phyloP scores from a whole-genome alignment of 129 eudicot species.

The Pulicaria dysenterica region DNA sequence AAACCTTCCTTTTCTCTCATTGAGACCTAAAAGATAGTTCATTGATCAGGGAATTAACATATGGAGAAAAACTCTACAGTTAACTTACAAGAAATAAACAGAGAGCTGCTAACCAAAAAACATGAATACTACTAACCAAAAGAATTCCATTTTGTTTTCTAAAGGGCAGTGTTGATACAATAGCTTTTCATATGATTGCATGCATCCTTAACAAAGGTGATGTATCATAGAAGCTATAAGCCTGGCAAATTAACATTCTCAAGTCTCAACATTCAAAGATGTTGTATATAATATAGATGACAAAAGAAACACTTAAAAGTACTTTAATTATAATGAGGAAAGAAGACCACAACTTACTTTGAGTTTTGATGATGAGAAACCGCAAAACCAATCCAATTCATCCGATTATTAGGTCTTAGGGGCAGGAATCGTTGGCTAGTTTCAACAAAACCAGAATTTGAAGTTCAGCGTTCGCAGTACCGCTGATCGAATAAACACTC shows the following conservation, averaged over 20 bases:
- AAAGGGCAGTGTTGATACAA: not conserved
- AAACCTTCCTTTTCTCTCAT: not conserved
- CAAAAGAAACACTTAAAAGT: not conserved
- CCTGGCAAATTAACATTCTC: not conserved
- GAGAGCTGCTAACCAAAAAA: constrained; percentile 5
- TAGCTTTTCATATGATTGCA: not conserved
- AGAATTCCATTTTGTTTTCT: constrained; percentile 1
- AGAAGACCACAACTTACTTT: constrained; percentile 49
- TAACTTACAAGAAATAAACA: constrained; percentile 18
- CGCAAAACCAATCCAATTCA: constrained; percentile 99
- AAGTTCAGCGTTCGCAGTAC: too few relatives aligned
- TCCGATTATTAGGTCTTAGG: constrained; percentile 94
- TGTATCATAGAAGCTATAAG: not conserved
- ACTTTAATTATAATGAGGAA: constrained; percentile 8
- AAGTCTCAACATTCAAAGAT: not conserved
- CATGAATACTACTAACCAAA: not conserved
- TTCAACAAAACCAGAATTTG: constrained; percentile 96
- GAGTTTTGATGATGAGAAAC: constrained; percentile 90
- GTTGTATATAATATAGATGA: not conserved
- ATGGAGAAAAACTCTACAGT: constrained; percentile 1
- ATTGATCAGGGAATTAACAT: not conserved
- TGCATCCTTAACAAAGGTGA: not conserved
- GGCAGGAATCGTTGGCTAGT: constrained; percentile 93
- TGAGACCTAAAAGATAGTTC: not conserved
- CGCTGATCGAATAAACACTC: too few relatives aligned